These are phyloP conservation scores for Deakozyma indianensis DNA, from an alignment of 805 yeast species.

Conservation along the genomic window DNA sequence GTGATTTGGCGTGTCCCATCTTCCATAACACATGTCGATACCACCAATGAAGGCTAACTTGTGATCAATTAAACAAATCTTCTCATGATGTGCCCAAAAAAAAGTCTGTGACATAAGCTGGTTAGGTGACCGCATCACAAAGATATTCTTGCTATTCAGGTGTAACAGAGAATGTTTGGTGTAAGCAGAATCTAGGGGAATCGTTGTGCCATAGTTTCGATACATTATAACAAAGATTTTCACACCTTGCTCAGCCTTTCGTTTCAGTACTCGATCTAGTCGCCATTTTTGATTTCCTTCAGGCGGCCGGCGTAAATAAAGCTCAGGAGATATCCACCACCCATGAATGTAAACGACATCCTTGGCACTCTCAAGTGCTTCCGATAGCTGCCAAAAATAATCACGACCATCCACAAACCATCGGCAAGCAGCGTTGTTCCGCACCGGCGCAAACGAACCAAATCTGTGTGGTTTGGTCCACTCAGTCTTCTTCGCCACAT, in stretches of 20 bases:
- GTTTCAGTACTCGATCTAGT: constrained; percentile 70
- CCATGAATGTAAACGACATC: constrained; percentile 92
- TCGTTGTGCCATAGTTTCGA: constrained; percentile 86
- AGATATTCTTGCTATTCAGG: constrained; percentile 62
- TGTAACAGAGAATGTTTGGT: constrained; percentile 86
- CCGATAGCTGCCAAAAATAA: constrained; percentile 89
- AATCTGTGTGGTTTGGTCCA: constrained; percentile 74
- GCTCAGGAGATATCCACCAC: constrained; percentile 97
- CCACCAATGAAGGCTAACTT: constrained; percentile 90
- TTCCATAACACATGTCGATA: constrained; percentile 85
- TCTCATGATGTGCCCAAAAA: constrained; percentile 99
- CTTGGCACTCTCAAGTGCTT: constrained; percentile 83
- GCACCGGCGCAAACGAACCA: constrained; percentile 82
- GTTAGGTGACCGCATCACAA: constrained; percentile 87
- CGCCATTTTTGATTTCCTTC: constrained; percentile 92
- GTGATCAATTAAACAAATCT: constrained; percentile 73
- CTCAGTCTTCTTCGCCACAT: constrained; percentile 49
- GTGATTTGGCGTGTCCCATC: constrained; percentile 95
- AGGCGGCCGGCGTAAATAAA: constrained; percentile 86
- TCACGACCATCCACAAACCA: constrained; percentile 97
- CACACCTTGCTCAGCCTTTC: constrained; percentile 90
- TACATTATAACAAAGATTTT: constrained; percentile 84
- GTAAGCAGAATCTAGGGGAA: constrained; percentile 86
- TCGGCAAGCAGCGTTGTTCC: constrained; percentile 77
- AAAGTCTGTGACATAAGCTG: constrained; percentile 76